Conservation (phyloP, 192 early-diverging fungal genomes). For the Coemansia sp. region DNA sequence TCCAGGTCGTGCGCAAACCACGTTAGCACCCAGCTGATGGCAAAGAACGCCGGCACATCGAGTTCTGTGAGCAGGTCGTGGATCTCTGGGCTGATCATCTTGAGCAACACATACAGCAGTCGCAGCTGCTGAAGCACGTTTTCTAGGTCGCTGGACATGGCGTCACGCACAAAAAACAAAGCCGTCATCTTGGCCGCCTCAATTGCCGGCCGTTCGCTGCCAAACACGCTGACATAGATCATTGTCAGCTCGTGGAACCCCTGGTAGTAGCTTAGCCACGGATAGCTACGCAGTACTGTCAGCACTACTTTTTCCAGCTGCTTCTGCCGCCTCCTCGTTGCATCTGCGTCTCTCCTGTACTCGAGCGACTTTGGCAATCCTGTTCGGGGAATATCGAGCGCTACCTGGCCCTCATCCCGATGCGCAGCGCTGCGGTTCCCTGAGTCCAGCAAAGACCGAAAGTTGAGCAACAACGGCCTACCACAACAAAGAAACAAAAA, state of each 20-base stretch:
- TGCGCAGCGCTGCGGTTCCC: conserved; percentile 16
- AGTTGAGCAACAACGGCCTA: conserved; percentile 47
- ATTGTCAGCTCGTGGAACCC: conserved; percentile 56
- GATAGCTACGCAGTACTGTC: conserved; percentile 56
- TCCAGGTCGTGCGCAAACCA: conserved; percentile 72
- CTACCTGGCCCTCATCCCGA: conserved; percentile 41
- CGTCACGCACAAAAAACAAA: conserved; percentile 55
- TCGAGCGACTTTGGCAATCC: conserved; percentile 25
- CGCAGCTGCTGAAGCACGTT: conserved; percentile 36
- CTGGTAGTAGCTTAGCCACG: conserved; percentile 69
- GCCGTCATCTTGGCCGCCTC: conserved; percentile 57
- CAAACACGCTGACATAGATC: conserved; percentile 55
- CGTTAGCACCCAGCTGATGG: conserved; percentile 70
- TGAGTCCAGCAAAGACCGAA: conserved; percentile 32
- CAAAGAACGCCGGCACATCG: conserved; percentile 64
- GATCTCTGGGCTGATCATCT: conserved; percentile 24
- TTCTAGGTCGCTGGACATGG: conserved; percentile 42
- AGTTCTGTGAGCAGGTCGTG: conserved; percentile 33
- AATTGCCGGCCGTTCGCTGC: conserved; percentile 53
- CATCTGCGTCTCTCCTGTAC: conserved; percentile 20
- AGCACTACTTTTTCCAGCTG: conserved; percentile 53
- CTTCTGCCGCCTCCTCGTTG: conserved; percentile 50
- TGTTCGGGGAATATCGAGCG: conserved; percentile 38
- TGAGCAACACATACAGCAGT: conserved; percentile 35
- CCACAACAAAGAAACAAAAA: not conserved